These are phyloP conservation scores for Cercospora zeina DNA, from an alignment of 2,329 filamentous ascomycete genomes.

Conservation along the genomic window DNA sequence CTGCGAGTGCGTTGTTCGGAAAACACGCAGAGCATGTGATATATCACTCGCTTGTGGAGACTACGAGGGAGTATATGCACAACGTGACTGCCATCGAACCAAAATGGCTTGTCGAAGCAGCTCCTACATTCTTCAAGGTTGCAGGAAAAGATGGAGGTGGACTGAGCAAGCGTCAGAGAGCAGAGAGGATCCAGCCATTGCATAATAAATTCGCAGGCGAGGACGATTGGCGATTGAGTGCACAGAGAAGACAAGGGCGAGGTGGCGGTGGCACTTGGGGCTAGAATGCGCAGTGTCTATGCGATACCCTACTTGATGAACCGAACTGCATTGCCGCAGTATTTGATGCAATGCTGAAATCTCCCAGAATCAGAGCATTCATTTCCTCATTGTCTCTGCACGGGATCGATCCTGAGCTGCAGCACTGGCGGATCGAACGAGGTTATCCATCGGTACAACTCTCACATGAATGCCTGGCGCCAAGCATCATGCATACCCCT, in stretches of 20 bases:
- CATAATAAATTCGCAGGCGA: constrained; percentile 90
- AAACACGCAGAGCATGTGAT: constrained; percentile 97
- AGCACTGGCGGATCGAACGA: background rate
- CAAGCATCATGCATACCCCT: background rate
- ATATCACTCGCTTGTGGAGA: constrained; percentile 86
- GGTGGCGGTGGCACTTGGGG: constrained; percentile 95
- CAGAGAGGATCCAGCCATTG: constrained; percentile 90
- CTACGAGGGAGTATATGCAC: constrained; percentile 98
- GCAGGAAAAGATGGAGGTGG: constrained; percentile 70
- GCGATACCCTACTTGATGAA: background rate
- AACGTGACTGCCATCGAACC: constrained; percentile 90
- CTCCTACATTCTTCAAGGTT: constrained; percentile 99
- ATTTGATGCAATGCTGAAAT: background rate
- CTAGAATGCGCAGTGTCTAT: constrained; percentile 42
- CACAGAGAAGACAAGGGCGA: constrained; percentile 80
- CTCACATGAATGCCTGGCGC: background rate
- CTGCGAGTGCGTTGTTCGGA: constrained; percentile 85
- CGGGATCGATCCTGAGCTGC: background rate
- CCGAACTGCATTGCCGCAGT: background rate
- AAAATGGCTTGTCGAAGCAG: constrained; percentile 89
- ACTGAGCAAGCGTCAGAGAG: constrained; percentile 86
- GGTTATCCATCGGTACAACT: background rate
- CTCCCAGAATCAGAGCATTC: background rate
- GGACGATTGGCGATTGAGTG: constrained; percentile 91
- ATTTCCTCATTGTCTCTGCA: background rate